Evolutionary conservation across 495 filamentous ascomycete species (phyloP).

Genomic region (Darksidea phi): DNA sequence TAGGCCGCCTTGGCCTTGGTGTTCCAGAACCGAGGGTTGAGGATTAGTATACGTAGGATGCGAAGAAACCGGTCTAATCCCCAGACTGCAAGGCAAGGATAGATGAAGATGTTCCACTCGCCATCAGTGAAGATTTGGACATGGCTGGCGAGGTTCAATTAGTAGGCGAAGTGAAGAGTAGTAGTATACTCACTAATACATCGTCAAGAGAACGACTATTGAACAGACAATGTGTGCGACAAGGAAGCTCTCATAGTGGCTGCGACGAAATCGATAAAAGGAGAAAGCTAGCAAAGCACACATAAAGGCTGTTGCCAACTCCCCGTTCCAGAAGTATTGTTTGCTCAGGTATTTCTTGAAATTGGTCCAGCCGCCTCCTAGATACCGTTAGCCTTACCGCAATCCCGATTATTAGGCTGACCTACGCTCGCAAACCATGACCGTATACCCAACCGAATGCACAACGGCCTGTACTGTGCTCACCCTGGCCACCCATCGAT

Average conservation of each 20-base stretch:
- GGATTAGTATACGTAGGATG: slow-evolving; percentile 49
- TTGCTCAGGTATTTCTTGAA: slow-evolving; percentile 11
- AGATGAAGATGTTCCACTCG: slow-evolving; percentile 55
- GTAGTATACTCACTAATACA: slow-evolving; percentile 51
- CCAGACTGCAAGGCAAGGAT: slow-evolving; percentile 55
- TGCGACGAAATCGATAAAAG: slow-evolving; percentile 49
- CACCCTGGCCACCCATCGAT: slow-evolving; percentile 27
- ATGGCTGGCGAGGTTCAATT: slow-evolving; percentile 45
- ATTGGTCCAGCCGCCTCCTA: slow-evolving; percentile 11
- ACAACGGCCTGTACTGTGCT: slow-evolving; percentile 26
- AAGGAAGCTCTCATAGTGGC: slow-evolving; percentile 56
- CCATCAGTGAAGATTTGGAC: slow-evolving; percentile 48
- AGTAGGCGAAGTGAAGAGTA: neutral
- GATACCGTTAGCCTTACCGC: slow-evolving; percentile 4
- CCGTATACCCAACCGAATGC: slow-evolving; percentile 28
- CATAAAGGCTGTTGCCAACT: slow-evolving; percentile 52
- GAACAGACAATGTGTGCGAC: slow-evolving; percentile 55
- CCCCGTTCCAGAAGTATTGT: slow-evolving; percentile 28
- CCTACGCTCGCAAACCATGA: slow-evolving; percentile 13
- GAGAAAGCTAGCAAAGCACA: slow-evolving; percentile 49
- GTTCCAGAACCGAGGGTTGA: slow-evolving; percentile 47
- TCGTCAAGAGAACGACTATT: slow-evolving; percentile 50
- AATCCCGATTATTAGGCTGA: too few relatives aligned
- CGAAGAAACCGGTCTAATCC: slow-evolving; percentile 52
- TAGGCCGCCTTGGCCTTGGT: slow-evolving; percentile 45